Conservation (phyloP, 768 basidiomycete species). For the Suillus alpinus region DNA sequence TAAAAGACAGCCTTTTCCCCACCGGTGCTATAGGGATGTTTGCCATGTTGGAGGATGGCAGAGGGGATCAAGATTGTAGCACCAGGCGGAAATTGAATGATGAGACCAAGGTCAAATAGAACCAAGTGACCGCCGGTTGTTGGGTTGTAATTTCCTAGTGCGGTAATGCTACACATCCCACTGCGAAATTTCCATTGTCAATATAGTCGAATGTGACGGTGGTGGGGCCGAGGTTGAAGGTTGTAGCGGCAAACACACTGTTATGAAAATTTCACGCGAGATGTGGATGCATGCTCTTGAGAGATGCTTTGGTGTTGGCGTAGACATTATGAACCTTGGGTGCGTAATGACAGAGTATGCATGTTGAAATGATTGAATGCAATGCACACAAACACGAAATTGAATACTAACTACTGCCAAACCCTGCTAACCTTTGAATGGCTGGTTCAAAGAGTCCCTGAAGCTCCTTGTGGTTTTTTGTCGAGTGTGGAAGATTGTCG, state of each 20-base stretch:
- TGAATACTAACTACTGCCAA: conserved; percentile 14
- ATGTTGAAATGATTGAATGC: background rate
- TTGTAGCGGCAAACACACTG: conserved; percentile 24
- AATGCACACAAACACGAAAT: too few relatives aligned
- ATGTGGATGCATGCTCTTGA: too few relatives aligned
- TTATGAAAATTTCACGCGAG: conserved; percentile 18
- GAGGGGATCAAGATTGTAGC: conserved; percentile 29
- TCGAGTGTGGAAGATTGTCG: background rate
- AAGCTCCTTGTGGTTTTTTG: background rate
- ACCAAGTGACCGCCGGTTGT: too few relatives aligned
- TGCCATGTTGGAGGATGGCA: conserved; percentile 24
- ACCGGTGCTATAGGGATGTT: conserved; percentile 15
- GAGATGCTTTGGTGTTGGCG: too few relatives aligned
- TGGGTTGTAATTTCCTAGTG: conserved; percentile 27
- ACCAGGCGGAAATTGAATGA: conserved; percentile 25
- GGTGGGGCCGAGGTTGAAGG: conserved; percentile 30
- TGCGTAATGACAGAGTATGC: conserved; percentile 18
- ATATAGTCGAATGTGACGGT: conserved; percentile 17
- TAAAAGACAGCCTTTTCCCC: conserved; percentile 22
- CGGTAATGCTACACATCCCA: conserved; percentile 32
- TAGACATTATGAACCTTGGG: conserved; percentile 24
- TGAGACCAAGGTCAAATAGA: too few relatives aligned
- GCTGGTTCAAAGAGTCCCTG: conserved; percentile 2
- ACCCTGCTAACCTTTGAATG: conserved; percentile 18
- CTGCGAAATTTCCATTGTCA: conserved; percentile 30